These are phyloP conservation scores for Pyricularia pennisetigena DNA, from an alignment of 2,329 filamentous ascomycete species.

Conservation along the genomic window DNA sequence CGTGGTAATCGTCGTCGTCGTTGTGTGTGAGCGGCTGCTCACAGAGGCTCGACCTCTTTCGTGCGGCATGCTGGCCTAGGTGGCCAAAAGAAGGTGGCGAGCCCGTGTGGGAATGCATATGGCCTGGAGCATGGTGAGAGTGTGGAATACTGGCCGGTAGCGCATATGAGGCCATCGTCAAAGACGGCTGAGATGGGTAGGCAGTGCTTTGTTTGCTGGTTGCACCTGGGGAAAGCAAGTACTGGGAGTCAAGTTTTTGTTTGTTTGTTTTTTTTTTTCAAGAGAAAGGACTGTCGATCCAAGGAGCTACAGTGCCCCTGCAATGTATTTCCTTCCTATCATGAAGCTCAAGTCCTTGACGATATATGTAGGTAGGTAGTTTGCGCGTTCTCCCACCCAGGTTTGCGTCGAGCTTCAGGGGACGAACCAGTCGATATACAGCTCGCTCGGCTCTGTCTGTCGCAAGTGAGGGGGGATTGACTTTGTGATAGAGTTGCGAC, in stretches of 20 bases:
- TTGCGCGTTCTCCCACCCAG: not conserved
- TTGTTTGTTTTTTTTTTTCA: no score
- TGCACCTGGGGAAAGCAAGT: not conserved
- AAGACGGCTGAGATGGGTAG: not conserved
- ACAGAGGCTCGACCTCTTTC: constrained; percentile 11
- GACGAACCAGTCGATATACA: not conserved
- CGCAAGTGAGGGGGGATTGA: not conserved
- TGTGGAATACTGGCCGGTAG: constrained; percentile 41
- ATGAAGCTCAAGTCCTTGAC: not conserved
- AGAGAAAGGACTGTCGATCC: not conserved
- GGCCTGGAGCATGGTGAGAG: constrained; percentile 21
- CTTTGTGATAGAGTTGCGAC: not conserved
- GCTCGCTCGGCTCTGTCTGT: not conserved
- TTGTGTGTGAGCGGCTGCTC: constrained; percentile 18
- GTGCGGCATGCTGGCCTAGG: constrained; percentile 19
- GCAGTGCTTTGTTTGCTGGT: not conserved
- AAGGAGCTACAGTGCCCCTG: not conserved
- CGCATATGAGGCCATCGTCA: constrained; percentile 41
- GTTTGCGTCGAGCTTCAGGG: not conserved
- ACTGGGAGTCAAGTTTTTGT: not conserved
- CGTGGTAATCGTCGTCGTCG: constrained; percentile 19
- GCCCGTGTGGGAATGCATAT: constrained; percentile 27
- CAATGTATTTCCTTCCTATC: not conserved
- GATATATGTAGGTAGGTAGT: not conserved
- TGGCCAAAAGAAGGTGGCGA: constrained; percentile 30